Evolutionary conservation across 2,329 filamentous ascomycete species (phyloP).

Genomic region (Pseudonectria foliicola): DNA sequence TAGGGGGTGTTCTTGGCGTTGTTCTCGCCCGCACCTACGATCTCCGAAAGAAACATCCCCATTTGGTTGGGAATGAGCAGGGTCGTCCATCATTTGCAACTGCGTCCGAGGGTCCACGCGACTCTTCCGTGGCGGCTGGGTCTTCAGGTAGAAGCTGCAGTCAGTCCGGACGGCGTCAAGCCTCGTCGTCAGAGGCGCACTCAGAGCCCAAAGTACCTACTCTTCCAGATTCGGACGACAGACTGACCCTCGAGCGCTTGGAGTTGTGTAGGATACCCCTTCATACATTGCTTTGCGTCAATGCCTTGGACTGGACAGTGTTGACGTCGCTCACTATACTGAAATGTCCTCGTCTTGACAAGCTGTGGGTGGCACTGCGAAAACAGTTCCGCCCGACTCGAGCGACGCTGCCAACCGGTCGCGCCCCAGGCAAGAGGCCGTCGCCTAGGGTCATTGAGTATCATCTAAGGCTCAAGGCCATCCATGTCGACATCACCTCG

Average conservation of each 20-base stretch:
- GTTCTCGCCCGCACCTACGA: conserved; percentile 8
- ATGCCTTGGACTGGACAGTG: conserved; percentile 11
- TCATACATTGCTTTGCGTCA: conserved; percentile 4
- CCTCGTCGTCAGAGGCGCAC: neutral
- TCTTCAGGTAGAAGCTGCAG: no score
- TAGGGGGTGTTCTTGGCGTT: conserved; percentile 10
- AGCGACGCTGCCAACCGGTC: conserved; percentile 1
- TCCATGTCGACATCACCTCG: conserved; percentile 10
- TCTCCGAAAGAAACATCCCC: conserved; percentile 6
- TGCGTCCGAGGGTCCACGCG: neutral
- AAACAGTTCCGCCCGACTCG: conserved; percentile 6
- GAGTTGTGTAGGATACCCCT: conserved; percentile 8
- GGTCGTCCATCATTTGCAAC: neutral
- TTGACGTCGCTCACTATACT: conserved; percentile 9
- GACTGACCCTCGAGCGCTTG: conserved; percentile 8
- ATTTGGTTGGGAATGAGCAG: conserved; percentile 1
- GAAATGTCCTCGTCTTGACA: conserved; percentile 7
- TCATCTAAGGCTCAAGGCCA: conserved; percentile 7
- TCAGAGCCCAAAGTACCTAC: neutral
- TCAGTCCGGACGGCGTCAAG: neutral
- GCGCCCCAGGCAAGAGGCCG: conserved; percentile 1
- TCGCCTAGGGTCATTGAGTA: conserved; percentile 4
- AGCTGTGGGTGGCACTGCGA: conserved; percentile 6
- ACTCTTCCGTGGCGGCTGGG: no score
- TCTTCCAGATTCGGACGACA: neutral